Conservation (phyloP, 1,284 basidiomycete species). For the Malassezia sympodialis region DNA sequence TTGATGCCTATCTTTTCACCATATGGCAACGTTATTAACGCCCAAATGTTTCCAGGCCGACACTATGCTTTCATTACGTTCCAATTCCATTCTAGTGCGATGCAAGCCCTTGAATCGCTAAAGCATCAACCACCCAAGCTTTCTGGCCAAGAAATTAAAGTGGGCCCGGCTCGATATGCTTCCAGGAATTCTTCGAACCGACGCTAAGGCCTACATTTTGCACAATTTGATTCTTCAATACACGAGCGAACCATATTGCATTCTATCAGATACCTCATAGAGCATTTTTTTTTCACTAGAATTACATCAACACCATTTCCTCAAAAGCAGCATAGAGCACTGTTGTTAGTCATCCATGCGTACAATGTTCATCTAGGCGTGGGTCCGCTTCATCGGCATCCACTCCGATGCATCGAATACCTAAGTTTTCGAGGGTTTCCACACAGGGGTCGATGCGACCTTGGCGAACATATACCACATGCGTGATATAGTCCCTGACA, state of each 20-base stretch:
- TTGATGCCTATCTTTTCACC: slow-evolving; percentile 91
- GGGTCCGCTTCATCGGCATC: neutral
- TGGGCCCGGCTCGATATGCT: slow-evolving; percentile 9
- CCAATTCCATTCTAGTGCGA: slow-evolving; percentile 2
- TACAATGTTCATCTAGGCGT: neutral
- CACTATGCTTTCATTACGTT: slow-evolving; percentile 12
- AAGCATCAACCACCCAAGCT: neutral
- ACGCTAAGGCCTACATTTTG: neutral
- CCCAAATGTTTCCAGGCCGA: slow-evolving; percentile 2
- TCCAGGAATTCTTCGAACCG: neutral
- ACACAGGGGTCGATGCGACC: slow-evolving; percentile 14
- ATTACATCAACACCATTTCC: neutral
- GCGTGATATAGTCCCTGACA: slow-evolving; percentile 56
- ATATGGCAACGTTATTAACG: slow-evolving; percentile 68
- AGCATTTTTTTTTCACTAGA: neutral
- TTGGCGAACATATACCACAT: slow-evolving; percentile 68
- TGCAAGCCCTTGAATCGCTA: neutral
- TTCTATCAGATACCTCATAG: neutral
- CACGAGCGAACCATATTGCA: neutral
- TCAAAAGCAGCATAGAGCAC: neutral
- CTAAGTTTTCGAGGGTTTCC: slow-evolving; percentile 1
- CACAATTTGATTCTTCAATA: neutral
- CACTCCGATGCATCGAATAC: slow-evolving; percentile 8
- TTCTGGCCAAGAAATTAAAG: neutral
- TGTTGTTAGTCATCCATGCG: neutral